Percentiles rank a stretch among this genome's conserved stretches.
Conservation (phyloP, 2,329 filamentous ascomycete species). For the Hymenoscyphus linearis region DNA sequence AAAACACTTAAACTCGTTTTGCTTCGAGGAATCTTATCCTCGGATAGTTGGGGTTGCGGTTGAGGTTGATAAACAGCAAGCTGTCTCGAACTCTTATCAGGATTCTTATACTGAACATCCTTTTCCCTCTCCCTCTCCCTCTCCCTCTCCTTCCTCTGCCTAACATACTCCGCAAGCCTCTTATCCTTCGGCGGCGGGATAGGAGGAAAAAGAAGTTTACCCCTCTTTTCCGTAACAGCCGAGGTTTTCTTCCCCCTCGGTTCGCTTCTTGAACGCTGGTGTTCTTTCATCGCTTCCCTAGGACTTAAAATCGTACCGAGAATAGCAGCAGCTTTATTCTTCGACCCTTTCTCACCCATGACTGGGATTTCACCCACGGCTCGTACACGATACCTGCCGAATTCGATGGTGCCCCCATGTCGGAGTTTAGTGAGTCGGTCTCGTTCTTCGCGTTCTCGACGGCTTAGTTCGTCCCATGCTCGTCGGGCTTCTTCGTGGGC, state of each 20-base stretch:
- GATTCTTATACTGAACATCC: too few relatives aligned
- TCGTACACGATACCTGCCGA: constrained; percentile 1
- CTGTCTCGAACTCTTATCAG: too few relatives aligned
- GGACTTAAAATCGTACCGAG: constrained; percentile 7
- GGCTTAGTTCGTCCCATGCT: constrained; percentile 7
- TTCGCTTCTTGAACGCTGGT: constrained; percentile 3
- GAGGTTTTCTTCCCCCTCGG: not conserved
- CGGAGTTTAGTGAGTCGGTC: constrained; percentile 1
- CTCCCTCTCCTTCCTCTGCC: not conserved
- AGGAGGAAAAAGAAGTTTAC: constrained; percentile 3
- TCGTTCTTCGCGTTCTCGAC: constrained; percentile 5
- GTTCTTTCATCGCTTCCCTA: constrained; percentile 7
- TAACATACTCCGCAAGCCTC: not conserved
- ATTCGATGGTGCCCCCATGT: not conserved
- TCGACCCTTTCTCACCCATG: not conserved
- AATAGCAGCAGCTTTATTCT: constrained; percentile 6
- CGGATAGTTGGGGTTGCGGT: too few relatives aligned
- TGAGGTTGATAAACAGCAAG: constrained; percentile 4
- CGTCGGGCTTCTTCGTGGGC: constrained; percentile 8
- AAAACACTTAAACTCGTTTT: not conserved
- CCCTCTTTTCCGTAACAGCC: not conserved
- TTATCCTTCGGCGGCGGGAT: constrained; percentile 1
- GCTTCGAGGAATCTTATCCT: not conserved
- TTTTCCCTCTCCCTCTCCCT: too few relatives aligned
- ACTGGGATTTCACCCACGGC: not conserved